A percentile compares a stretch with the other conserved stretches of the same genome.
phyloP scores from a whole-genome alignment of 2,329 filamentous ascomycete genomes.

The Pyricularia sp. region DNA sequence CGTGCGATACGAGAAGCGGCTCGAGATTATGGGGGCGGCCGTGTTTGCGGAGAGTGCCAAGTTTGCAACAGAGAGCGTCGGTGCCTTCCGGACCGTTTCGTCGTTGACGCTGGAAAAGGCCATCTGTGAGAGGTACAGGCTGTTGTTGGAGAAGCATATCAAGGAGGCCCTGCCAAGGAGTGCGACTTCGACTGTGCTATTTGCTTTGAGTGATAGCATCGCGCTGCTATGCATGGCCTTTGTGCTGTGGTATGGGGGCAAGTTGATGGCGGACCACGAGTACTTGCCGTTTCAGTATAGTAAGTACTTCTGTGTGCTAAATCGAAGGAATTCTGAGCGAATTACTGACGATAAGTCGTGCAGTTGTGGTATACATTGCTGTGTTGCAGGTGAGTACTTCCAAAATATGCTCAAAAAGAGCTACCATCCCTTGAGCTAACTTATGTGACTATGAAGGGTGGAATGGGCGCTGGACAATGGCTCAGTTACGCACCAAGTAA shows the following conservation, averaged over 20 bases:
- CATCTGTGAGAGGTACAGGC: conserved; percentile 32
- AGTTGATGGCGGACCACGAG: conserved; percentile 19
- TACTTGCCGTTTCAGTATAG: conserved; percentile 22
- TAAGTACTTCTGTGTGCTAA: conserved; percentile 1
- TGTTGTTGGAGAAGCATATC: conserved; percentile 24
- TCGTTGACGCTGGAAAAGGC: conserved; percentile 51
- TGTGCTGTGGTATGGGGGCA: conserved; percentile 40
- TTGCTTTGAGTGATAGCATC: conserved; percentile 30
- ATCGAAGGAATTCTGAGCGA: neutral
- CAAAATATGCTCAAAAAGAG: no score
- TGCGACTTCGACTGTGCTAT: conserved; percentile 21
- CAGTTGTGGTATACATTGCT: conserved; percentile 22
- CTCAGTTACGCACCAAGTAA: conserved; percentile 21
- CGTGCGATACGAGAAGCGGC: conserved; percentile 43
- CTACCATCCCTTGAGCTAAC: no score
- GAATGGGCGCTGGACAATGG: conserved; percentile 22
- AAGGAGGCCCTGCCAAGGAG: conserved; percentile 20
- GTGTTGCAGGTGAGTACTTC: conserved; percentile 19
- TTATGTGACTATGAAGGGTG: conserved; percentile 12
- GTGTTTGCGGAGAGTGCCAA: conserved; percentile 53
- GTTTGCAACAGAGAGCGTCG: conserved; percentile 54
- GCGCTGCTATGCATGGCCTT: conserved; percentile 49
- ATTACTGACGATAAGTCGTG: neutral
- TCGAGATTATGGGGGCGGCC: conserved; percentile 45
- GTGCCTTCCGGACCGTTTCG: conserved; percentile 52